Percentiles rank a stretch among this genome's conserved stretches.
Conservation (phyloP, 257 asterid genomes). For the Oldenlandia corymbosa region DNA sequence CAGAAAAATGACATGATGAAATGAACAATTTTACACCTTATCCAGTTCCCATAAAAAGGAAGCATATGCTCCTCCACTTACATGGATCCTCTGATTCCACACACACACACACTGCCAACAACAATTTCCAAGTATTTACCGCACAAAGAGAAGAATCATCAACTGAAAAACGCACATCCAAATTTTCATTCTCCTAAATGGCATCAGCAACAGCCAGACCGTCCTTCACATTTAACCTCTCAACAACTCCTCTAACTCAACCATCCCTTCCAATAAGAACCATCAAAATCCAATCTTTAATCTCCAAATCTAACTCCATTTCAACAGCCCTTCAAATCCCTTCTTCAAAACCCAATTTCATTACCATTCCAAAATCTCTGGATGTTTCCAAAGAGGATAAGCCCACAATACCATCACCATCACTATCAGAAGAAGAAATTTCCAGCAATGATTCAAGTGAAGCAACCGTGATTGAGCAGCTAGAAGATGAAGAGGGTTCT, state of each 20-base stretch:
- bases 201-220: constrained; percentile 60
- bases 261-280: constrained; percentile 23
- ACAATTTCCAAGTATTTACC: constrained; percentile 2
- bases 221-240: constrained; percentile 44
- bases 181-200: constrained; percentile 21
- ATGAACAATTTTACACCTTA: not conserved
- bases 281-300: constrained; percentile 26
- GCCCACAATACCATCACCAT: constrained; percentile 21
- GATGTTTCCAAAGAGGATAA: constrained; percentile 87
- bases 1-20: too few species aligned
- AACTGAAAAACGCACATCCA: not conserved
- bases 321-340: constrained; percentile 19
- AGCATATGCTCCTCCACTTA: constrained; percentile 4
- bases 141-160: not conserved
- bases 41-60: constrained; percentile 4
- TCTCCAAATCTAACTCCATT: constrained; percentile 30
- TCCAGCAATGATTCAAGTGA: constrained; percentile 27
- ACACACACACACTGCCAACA: constrained; percentile 17
- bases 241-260: constrained; percentile 33
- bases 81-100: constrained; percentile 10
- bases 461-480: constrained; percentile 17
- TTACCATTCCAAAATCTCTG: constrained; percentile 39
- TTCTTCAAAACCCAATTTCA: constrained; percentile 33
- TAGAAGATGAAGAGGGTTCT: constrained; percentile 17
- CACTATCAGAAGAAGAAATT: constrained; percentile 12